A percentile compares a stretch with the other conserved stretches of the same genome.
phyloP scores from a whole-genome alignment of 169 alveolate genomes.

The Eimeria acervulina region DNA sequence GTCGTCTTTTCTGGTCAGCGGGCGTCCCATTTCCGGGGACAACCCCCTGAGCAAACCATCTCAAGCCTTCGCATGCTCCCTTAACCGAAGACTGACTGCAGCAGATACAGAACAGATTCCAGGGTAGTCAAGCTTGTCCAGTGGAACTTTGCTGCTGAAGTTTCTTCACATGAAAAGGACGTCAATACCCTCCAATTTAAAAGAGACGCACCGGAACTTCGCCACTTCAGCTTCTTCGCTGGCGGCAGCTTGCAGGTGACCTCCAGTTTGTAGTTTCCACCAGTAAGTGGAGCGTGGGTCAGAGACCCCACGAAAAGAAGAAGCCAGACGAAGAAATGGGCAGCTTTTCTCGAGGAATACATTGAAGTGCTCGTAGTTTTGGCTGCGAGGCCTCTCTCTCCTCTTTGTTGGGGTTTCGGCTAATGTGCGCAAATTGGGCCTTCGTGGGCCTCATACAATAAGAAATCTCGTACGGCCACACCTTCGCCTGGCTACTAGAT shows the following conservation, averaged over 20 bases:
- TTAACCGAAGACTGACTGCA: not conserved
- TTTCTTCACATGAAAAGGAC: not conserved
- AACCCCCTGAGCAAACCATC: constrained; percentile 11
- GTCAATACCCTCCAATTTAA: not conserved
- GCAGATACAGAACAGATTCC: not conserved
- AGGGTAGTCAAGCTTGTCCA: not conserved
- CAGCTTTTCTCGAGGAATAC: not conserved
- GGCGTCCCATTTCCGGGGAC: not conserved
- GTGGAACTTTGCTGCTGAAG: not conserved
- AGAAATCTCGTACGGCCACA: not conserved
- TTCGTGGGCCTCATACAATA: not conserved
- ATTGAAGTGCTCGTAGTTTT: not conserved
- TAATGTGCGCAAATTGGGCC: not conserved
- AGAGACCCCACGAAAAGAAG: not conserved
- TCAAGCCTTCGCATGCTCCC: constrained; percentile 14
- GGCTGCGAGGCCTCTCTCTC: not conserved
- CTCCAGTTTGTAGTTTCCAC: not conserved
- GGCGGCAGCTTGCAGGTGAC: constrained; percentile 14
- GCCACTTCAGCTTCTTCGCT: not conserved
- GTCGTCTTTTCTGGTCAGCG: not conserved
- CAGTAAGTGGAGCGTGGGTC: not conserved
- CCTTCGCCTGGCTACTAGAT: not conserved
- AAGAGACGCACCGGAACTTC: not conserved
- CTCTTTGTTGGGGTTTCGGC: not conserved
- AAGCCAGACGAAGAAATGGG: not conserved